phyloP scores from a whole-genome alignment of 1,284 basidiomycete species.

The Leccinum griseonigrum region DNA sequence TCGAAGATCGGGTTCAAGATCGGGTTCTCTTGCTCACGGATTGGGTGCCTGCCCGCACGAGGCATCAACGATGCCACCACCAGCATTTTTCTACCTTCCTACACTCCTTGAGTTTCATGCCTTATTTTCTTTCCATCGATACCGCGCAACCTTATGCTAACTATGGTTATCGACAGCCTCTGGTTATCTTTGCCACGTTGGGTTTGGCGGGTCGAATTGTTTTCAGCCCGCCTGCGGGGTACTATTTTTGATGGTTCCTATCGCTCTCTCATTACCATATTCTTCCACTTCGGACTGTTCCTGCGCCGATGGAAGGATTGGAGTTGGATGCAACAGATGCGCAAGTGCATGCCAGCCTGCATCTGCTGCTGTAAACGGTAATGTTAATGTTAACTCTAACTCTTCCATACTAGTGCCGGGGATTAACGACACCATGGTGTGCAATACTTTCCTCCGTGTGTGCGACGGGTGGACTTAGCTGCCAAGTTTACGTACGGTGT shows the following conservation, averaged over 20 bases:
- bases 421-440: slow-evolving; percentile 60
- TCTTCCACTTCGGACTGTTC: slow-evolving; percentile 57
- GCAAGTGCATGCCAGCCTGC: slow-evolving; percentile 55
- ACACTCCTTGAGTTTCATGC: no score
- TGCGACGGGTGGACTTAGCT: slow-evolving; percentile 75
- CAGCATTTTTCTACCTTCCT: no score
- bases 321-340: slow-evolving; percentile 78
- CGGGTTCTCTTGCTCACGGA: no score
- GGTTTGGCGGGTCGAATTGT: slow-evolving; percentile 73
- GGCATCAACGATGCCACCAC: no score
- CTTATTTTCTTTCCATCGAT: no score
- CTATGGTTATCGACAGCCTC: no score
- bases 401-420: slow-evolving; percentile 27
- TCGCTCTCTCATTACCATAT: slow-evolving; percentile 53
- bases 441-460: slow-evolving; percentile 59
- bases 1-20: no score
- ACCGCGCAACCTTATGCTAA: no score
- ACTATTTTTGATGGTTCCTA: slow-evolving; percentile 69
- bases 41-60: no score
- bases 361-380: slow-evolving; percentile 39
- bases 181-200: slow-evolving; percentile 73
- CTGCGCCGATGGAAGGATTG: slow-evolving; percentile 73
- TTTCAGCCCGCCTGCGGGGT: slow-evolving; percentile 70
- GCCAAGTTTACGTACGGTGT: slow-evolving; percentile 64
- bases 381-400: no score